Conservation (phyloP, 2,329 filamentous ascomycete genomes). For the Aspergillus uvarum region DNA sequence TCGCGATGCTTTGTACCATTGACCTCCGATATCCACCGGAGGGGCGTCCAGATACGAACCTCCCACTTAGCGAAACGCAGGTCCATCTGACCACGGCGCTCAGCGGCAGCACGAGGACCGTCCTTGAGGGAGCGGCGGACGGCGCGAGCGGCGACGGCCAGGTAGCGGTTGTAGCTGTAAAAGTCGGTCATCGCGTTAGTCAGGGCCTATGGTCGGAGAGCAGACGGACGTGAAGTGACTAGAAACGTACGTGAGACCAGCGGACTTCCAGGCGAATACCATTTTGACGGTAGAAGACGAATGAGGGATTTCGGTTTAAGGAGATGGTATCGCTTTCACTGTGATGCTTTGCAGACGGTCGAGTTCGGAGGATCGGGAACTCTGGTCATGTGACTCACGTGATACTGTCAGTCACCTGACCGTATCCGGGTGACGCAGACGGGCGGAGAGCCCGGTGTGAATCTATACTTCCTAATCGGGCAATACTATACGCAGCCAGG, state of each 20-base stretch:
- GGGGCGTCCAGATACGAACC: slow-evolving; percentile 60
- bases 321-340: slow-evolving; percentile 29
- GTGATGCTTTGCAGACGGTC: slow-evolving; percentile 33
- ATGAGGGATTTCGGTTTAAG: slow-evolving; percentile 30
- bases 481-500: not conserved
- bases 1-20: slow-evolving; percentile 19
- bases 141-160: slow-evolving; percentile 88
- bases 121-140: slow-evolving; percentile 98
- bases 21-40: slow-evolving; percentile 1
- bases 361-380: slow-evolving; percentile 37
- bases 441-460: not conserved
- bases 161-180: slow-evolving; percentile 98
- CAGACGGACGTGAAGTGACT: slow-evolving; percentile 25
- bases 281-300: slow-evolving; percentile 61
- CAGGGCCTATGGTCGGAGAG: slow-evolving; percentile 8
- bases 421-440: not conserved
- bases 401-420: slow-evolving; percentile 4
- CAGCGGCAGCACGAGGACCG: slow-evolving; percentile 79
- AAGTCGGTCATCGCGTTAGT: slow-evolving; percentile 26
- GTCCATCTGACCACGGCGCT: slow-evolving; percentile 87
- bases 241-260: slow-evolving; percentile 80
- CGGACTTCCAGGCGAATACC: slow-evolving; percentile 97
- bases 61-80: slow-evolving; percentile 92
- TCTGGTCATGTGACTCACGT: slow-evolving; percentile 32
- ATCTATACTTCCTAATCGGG: not conserved